These are phyloP conservation scores for Psilocybe cyanescens DNA, from an alignment of 768 basidiomycete species.

Conservation along the genomic window DNA sequence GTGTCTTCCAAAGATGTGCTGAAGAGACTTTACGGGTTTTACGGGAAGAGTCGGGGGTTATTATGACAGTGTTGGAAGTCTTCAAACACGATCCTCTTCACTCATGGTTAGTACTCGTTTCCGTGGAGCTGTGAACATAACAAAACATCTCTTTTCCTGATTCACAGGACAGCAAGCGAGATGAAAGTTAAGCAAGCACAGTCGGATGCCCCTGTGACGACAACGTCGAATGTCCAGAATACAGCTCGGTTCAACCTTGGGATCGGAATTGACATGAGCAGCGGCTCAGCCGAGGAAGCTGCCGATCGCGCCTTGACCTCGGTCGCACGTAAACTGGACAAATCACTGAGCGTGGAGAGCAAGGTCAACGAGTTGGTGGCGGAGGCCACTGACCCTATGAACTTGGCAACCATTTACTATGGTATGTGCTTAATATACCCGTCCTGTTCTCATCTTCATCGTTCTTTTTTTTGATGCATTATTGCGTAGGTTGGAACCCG, in stretches of 20 bases:
- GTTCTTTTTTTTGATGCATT: neutral
- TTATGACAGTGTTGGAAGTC: constrained; percentile 95
- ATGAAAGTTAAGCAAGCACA: constrained; percentile 72
- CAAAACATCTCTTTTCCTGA: constrained; percentile 2
- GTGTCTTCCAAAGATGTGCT: constrained; percentile 93
- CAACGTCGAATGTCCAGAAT: constrained; percentile 17
- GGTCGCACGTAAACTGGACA: constrained; percentile 84
- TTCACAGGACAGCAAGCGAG: constrained; percentile 76
- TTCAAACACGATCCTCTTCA: constrained; percentile 97
- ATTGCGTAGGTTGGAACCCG: constrained; percentile 14
- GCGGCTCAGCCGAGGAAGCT: constrained; percentile 76
- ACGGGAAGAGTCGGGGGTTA: constrained; percentile 80
- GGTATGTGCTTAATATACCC: constrained; percentile 37
- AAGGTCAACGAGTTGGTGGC: constrained; percentile 93
- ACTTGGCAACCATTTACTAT: constrained; percentile 77
- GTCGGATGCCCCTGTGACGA: constrained; percentile 34
- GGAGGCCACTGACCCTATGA: constrained; percentile 78
- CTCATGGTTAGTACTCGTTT: constrained; percentile 64
- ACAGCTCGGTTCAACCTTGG: constrained; percentile 39
- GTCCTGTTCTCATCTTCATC: neutral
- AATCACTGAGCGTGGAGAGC: constrained; percentile 86
- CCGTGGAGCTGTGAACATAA: neutral
- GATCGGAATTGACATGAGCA: constrained; percentile 64
- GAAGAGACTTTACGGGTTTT: constrained; percentile 95
- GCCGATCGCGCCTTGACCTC: constrained; percentile 87